Evolutionary conservation across 176 grass and related monocot genomes (phyloP).

Genomic region (Pharus latifolius): DNA sequence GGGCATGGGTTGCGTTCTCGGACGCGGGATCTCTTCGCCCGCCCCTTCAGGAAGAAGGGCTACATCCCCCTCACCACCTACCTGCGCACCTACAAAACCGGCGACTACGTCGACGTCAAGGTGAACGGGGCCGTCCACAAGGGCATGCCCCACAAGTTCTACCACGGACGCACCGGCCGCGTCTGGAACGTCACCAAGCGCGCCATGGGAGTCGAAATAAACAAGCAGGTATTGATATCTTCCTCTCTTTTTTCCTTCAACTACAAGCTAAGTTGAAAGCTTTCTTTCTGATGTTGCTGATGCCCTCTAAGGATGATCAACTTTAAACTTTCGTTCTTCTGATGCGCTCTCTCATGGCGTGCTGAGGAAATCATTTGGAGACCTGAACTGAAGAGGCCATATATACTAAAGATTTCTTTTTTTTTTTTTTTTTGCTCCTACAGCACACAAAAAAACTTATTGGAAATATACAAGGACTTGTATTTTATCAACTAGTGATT

Average conservation of each 20-base stretch:
- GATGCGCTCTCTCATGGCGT: too few relatives aligned
- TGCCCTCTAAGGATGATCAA: neutral
- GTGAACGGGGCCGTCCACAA: constrained; percentile 83
- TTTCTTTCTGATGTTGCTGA: too few relatives aligned
- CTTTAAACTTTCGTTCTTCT: neutral
- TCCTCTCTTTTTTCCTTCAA: too few relatives aligned
- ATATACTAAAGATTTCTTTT: too few relatives aligned
- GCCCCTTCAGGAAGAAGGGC: constrained; percentile 69
- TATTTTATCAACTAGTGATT: too few relatives aligned
- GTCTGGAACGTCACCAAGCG: constrained; percentile 89
- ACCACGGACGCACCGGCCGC: constrained; percentile 67
- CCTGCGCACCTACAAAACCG: constrained; percentile 70
- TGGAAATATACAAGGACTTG: too few relatives aligned
- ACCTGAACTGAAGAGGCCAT: too few relatives aligned
- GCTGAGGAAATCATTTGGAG: too few relatives aligned
- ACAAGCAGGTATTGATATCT: constrained; percentile 94
- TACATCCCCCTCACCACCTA: constrained; percentile 77
- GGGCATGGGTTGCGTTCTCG: constrained; percentile 56
- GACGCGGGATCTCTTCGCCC: constrained; percentile 64
- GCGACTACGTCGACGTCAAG: constrained; percentile 67
- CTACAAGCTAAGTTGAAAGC: too few relatives aligned
- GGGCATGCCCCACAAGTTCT: constrained; percentile 91
- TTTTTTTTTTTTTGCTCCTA: too few relatives aligned
- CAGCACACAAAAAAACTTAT: too few relatives aligned
- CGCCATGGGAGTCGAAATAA: constrained; percentile 72